A percentile compares a stretch with the other conserved stretches of the same genome.
Conservation (phyloP, 2,329 filamentous ascomycete genomes). For the Colletotrichum lupini region DNA sequence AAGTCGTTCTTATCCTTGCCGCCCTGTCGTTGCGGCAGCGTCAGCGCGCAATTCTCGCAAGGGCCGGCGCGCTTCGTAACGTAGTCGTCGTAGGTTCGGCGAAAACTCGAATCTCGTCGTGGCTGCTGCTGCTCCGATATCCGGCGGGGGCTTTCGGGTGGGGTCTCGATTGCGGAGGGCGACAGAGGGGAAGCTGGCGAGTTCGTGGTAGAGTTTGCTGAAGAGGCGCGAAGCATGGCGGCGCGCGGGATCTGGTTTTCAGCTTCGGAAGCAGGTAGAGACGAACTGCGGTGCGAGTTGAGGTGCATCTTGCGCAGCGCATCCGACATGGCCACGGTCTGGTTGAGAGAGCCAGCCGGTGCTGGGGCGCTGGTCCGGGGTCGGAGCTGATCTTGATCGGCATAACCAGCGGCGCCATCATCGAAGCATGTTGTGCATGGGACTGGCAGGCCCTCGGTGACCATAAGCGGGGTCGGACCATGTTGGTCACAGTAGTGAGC, state of each 20-base stretch:
- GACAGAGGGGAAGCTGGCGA: slow-evolving; percentile 43
- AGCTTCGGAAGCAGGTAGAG: slow-evolving; percentile 56
- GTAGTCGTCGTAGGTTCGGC: slow-evolving; percentile 73
- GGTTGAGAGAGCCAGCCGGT: slow-evolving; percentile 38
- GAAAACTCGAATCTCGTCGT: slow-evolving; percentile 69
- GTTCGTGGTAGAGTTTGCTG: slow-evolving; percentile 44
- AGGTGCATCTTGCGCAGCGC: slow-evolving; percentile 61
- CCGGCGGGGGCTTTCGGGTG: slow-evolving; percentile 66
- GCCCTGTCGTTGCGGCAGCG: slow-evolving; percentile 64
- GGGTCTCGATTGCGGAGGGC: slow-evolving; percentile 63
- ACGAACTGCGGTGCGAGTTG: slow-evolving; percentile 53
- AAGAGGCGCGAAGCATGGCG: slow-evolving; percentile 54
- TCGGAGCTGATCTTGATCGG: slow-evolving; percentile 44
- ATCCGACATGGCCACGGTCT: slow-evolving; percentile 54
- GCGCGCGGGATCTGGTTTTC: slow-evolving; percentile 56
- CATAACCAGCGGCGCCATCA: slow-evolving; percentile 46
- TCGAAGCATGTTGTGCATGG: slow-evolving; percentile 71
- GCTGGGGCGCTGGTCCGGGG: slow-evolving; percentile 54
- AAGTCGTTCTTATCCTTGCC: slow-evolving; percentile 39
- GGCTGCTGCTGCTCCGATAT: slow-evolving; percentile 45
- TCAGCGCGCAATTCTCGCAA: slow-evolving; percentile 77
- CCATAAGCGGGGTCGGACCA: slow-evolving; percentile 76
- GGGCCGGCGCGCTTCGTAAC: slow-evolving; percentile 72
- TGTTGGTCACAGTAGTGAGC: slow-evolving; percentile 79
- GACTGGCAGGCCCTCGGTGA: slow-evolving; percentile 73